Evolutionary conservation across 2,329 filamentous ascomycete genomes (phyloP), one percentile per base, ranked within the genome.

Genomic region (Apiospora pterosperma): DNA sequence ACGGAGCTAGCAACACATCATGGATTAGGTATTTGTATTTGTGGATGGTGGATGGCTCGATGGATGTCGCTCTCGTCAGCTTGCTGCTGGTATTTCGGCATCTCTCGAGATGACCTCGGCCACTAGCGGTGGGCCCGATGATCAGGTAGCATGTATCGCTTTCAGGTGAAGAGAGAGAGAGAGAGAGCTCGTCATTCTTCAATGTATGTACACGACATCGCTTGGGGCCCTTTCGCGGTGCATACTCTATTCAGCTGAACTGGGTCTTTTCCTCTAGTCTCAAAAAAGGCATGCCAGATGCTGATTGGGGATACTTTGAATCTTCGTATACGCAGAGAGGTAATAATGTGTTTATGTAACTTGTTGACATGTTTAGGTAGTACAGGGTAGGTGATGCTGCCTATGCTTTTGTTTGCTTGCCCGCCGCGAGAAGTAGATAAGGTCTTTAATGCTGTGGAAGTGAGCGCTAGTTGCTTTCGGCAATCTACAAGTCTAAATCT

Each of bases 121-220:
- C 60, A 31, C 60, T 62, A 62, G 60, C 39, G 60, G 60, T 62
- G 60, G 60, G 60, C 39, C 39, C 60, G 60, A 62, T 60, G 48
- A 55, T 55, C 48, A 60, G 34, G 39, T 60, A 60, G 34, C 39
- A 28, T 60, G 21, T 60, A 60, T 39, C 39, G 58, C 48, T 55
- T 55, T 55, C 48, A 55, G 48, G 48, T 55, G 48, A 55, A 34
- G 48, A 55, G 16, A 16, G 28, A n/a, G n/a, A n/a, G n/a, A n/a
- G n/a, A n/a, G 16, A 31, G 19, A 55, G 16, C 48, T 55, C 48
- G 48, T 55, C 48, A 55, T 55, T 55, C 48, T 55, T 55, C 48
- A 28, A 55, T 19, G 48, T 55, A 55, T 19, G 48, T 55, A 55
- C 28, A 28, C 48, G 48, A 55, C 48, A 55, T 55, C 48, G 48